phyloP scores from a whole-genome alignment of 148 eudicot species.

The Agrostemma githago region DNA sequence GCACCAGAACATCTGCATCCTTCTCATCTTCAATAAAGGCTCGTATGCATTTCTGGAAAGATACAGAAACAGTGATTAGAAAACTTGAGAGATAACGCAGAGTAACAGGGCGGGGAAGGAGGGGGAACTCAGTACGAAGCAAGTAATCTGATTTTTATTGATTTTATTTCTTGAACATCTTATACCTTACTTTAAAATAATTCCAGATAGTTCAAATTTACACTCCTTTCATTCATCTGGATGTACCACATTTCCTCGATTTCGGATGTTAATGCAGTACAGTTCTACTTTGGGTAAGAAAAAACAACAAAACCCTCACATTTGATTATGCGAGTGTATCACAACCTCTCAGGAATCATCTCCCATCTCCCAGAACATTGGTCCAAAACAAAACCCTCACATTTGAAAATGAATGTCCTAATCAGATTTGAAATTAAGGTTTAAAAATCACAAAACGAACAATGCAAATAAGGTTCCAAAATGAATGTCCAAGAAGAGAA shows the following conservation, averaged over 20 bases:
- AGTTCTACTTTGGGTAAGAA: background rate
- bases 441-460: background rate
- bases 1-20: constrained; percentile 47
- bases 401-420: no score
- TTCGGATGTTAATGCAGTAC: background rate
- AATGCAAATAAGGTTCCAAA: background rate
- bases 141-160: background rate
- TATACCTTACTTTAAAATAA: no score
- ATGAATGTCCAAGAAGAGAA: background rate
- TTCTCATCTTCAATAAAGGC: constrained; percentile 49
- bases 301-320: background rate
- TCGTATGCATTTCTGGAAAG: constrained; percentile 57
- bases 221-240: background rate
- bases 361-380: no score
- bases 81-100: background rate
- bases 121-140: background rate
- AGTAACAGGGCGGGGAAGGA: background rate
- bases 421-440: no score
- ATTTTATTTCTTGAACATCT: background rate
- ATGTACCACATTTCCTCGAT: background rate
- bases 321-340: no score
- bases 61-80: background rate
- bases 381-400: no score
- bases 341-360: no score
- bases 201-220: background rate